Base-by-base conservation (phyloP, 306 rosid species). In the Mimosa bimucronata region DNA sequence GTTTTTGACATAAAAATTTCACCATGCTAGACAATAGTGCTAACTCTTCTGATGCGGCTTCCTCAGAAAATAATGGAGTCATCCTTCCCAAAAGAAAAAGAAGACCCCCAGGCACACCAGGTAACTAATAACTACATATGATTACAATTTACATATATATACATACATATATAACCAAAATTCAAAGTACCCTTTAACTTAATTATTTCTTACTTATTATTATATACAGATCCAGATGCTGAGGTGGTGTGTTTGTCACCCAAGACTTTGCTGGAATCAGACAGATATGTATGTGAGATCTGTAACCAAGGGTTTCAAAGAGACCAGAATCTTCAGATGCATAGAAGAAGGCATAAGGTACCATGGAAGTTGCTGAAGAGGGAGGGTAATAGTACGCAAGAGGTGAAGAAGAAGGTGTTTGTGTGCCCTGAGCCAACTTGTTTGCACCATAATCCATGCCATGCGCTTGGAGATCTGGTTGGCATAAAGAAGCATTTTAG, bases 311-410 rank as follows among this genome's bases (percentile, higher is more conserved):
- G 98, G 68, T 95, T 95, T 30, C 98, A 95, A 77, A 86, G 99
- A 34, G 99, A 95, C 86, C 99, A 95, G 87, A 95, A 95, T 76
- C 98, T 95, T 0, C 99, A 95, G 91, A 95, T 95, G 99, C 99
- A 95, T 70, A 77, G 98, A 48, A 64, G 99, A 15, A 82, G 98
- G 48, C 99, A 95, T 65, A 95, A 91, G 67, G 98, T 95, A 58
- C 99, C 99, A 0, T 95, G 99, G 99, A 95, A 95, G 44, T 21
- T 95, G 11, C 79, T 95, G 2, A 95, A 93, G 76, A 87, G 91
- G 62, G 93, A 91, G 60, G 77, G 14, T 21, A 12, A 3, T 11
- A 11, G 30, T 2, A 30, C 41, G 8, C 86, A 85, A 26, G 92
- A 83, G 38, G 90, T 80, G 81, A 92, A 83, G 83, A 95, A 93